Evolutionary conservation across 2,329 filamentous ascomycete genomes (phyloP), one percentile per base, ranked within the genome.

Genomic region (Phyllosticta citribraziliensis): DNA sequence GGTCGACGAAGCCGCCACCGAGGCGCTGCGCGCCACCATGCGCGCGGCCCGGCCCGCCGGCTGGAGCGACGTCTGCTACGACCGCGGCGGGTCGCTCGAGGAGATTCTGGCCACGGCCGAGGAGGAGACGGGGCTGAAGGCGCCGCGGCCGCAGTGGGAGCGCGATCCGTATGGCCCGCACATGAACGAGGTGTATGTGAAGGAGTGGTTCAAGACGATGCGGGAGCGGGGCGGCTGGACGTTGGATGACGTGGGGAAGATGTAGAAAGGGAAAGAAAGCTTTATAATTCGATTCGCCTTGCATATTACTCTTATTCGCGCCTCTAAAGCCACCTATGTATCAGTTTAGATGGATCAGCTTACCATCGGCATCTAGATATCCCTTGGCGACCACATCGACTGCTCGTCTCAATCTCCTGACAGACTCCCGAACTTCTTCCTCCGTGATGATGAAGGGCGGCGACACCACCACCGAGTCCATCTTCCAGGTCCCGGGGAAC

Each of bases 111-210:
- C 66, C 9, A 66, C 63, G 0, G 76, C 70, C 56, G 66, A 76
- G 5, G 62, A 70, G 52, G 77, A 80, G 63, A 80, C 77, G 0
- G 78, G 78, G 0, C 63, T 79, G 47, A 64, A 68, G 52, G 64
- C 77, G 0, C 78, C 78, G 2, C 66, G 61, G 14, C 73, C 75
- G 22, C 77, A 77, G 64, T 80, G 78, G 78, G 72, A 75, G 51
- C 69, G 70, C 20, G 70, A 76, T 47, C 69, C 74, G 0, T 79
- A 80, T 68, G 78, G 78, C 0, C 76, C 78, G 17, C 78, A 80
- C 69, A 70, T 72, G 14, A 70, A 69, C 11, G 55, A 78, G 53
- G 65, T 70, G 20, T 80, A 80, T 67, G 76, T 80, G 50, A 70
- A 72, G 64, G 63, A 71, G 0, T 80, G 78, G 78, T 79, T 76